phyloP scores from a whole-genome alignment of 2,329 filamentous ascomycete genomes.

The Aureobasidium namibiae region DNA sequence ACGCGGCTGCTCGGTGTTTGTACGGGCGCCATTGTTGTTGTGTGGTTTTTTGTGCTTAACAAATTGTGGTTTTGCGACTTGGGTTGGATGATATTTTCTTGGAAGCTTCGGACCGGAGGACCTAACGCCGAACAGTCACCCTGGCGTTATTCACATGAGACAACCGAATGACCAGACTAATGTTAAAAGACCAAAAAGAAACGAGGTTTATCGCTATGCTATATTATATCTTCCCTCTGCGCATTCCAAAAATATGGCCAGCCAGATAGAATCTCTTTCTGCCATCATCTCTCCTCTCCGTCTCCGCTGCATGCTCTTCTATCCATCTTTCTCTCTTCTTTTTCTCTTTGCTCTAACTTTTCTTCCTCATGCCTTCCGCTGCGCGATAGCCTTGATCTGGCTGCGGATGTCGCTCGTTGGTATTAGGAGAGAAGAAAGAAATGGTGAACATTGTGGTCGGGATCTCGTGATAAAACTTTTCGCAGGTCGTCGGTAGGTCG shows the following conservation, averaged over 20 bases:
- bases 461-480: slow-evolving; percentile 14
- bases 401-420: background rate
- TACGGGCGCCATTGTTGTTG: slow-evolving; percentile 15
- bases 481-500: slow-evolving; percentile 9
- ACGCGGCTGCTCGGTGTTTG: slow-evolving; percentile 10
- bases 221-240: background rate
- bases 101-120: background rate
- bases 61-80: background rate
- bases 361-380: background rate
- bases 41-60: background rate
- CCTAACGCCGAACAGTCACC: background rate
- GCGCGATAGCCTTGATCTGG: background rate
- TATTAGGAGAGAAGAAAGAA: background rate
- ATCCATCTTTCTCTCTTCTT: background rate
- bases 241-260: background rate
- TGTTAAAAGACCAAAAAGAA: background rate
- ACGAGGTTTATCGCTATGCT: background rate
- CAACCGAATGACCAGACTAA: too few species aligned
- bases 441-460: slow-evolving; percentile 2
- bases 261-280: background rate
- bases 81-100: background rate
- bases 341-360: background rate
- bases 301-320: slow-evolving; percentile 6
- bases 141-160: too few species aligned
- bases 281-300: slow-evolving; percentile 13